phyloP scores from a whole-genome alignment of 768 basidiomycete species.

The Serendipita vermifera region DNA sequence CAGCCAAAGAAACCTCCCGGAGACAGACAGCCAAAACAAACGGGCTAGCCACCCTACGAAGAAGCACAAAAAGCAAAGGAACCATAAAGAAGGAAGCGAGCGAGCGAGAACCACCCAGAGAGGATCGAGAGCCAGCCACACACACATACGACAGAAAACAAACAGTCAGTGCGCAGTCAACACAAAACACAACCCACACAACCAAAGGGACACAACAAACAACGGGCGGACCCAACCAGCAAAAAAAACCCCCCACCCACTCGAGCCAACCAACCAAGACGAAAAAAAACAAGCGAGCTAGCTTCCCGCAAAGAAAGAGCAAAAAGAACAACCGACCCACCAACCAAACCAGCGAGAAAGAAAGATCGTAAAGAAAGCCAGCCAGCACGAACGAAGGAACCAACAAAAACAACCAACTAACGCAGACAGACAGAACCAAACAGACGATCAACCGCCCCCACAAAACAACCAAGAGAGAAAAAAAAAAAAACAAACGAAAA shows the following conservation, averaged over 20 bases:
- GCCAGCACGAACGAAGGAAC: constrained; percentile 48
- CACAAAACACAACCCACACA: neutral
- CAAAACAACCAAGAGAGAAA: constrained; percentile 38
- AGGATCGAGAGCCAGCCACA: constrained; percentile 47
- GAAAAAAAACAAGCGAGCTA: neutral
- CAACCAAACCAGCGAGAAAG: constrained; percentile 63
- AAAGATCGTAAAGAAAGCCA: constrained; percentile 79
- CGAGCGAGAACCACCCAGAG: constrained; percentile 58
- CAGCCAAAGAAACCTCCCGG: too few species aligned
- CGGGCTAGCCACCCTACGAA: too few species aligned
- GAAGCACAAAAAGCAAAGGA: constrained; percentile 27
- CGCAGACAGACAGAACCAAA: constrained; percentile 69
- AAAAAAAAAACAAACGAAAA: neutral
- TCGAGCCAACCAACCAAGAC: constrained; percentile 55
- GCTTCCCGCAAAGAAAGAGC: neutral
- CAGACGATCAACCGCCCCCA: constrained; percentile 68
- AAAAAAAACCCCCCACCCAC: constrained; percentile 93
- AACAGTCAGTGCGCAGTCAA: neutral
- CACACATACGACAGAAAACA: constrained; percentile 35
- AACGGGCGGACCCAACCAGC: constrained; percentile 66
- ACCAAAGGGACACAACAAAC: constrained; percentile 67
- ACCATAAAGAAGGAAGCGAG: constrained; percentile 60
- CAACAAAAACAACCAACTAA: constrained; percentile 67
- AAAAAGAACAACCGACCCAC: constrained; percentile 31
- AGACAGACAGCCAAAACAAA: too few species aligned